These are phyloP conservation scores for Hemisphaericaspora xylanilytica DNA, from an alignment of 1,139 yeast species.

Conservation along the genomic window DNA sequence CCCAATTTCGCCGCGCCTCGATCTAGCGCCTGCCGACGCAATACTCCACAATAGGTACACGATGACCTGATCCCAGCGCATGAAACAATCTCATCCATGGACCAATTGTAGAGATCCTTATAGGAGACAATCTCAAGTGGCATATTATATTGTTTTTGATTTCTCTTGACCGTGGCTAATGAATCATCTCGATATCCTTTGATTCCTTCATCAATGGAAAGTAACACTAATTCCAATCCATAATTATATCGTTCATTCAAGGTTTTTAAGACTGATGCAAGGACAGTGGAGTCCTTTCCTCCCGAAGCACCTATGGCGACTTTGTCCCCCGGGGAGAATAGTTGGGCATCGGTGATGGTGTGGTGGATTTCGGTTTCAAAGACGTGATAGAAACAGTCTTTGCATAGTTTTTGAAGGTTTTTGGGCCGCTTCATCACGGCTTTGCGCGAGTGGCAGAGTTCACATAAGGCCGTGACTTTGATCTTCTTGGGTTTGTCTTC, in stretches of 20 bases:
- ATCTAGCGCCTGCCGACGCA: slow-evolving; percentile 93
- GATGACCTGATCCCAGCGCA: slow-evolving; percentile 93
- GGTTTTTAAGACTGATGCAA: slow-evolving; percentile 84
- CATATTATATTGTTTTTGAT: slow-evolving; percentile 82
- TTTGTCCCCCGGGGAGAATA: slow-evolving; percentile 76
- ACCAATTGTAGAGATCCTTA: slow-evolving; percentile 88
- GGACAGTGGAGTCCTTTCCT: slow-evolving; percentile 95
- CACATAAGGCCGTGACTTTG: slow-evolving; percentile 60
- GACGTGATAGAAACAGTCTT: slow-evolving; percentile 81
- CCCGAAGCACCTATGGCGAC: slow-evolving; percentile 99
- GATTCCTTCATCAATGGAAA: slow-evolving; percentile 95
- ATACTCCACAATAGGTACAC: slow-evolving; percentile 97
- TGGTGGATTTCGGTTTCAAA: slow-evolving; percentile 96
- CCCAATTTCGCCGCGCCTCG: slow-evolving; percentile 91
- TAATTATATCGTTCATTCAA: slow-evolving; percentile 85
- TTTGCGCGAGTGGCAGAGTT: slow-evolving; percentile 78
- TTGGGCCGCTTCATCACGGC: slow-evolving; percentile 93
- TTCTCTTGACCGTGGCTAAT: slow-evolving; percentile 91
- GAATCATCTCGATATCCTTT: slow-evolving; percentile 97
- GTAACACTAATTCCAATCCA: slow-evolving; percentile 75
- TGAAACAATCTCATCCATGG: slow-evolving; percentile 96
- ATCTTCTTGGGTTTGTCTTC: slow-evolving; percentile 22
- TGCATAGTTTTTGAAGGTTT: slow-evolving; percentile 87
- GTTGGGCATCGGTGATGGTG: slow-evolving; percentile 67
- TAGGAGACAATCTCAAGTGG: slow-evolving; percentile 90